Percentiles rank a stretch among this genome's conserved stretches.
Conservation (phyloP, 2,329 filamentous ascomycete genomes). For the Hymenoscyphus infarciens region DNA sequence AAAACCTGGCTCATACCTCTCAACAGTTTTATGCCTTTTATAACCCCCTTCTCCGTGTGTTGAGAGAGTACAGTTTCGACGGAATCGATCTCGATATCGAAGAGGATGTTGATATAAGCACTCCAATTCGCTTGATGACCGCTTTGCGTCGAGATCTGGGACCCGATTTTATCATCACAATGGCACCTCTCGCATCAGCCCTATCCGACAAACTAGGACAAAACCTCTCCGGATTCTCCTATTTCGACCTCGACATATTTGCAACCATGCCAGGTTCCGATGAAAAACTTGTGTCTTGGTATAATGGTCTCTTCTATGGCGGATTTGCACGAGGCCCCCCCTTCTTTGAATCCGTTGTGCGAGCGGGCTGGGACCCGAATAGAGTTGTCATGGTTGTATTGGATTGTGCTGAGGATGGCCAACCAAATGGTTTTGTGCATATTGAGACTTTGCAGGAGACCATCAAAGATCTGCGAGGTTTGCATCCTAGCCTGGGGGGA, state of each 20-base stretch:
- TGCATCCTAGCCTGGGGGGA: conserved; percentile 55
- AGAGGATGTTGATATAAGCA: conserved; percentile 65
- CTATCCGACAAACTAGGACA: conserved; percentile 52
- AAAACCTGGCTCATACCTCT: not conserved
- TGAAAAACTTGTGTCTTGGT: conserved; percentile 62
- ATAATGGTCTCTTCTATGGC: conserved; percentile 88
- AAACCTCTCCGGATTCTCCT: conserved; percentile 77
- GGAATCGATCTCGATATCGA: conserved; percentile 76
- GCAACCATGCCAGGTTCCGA: conserved; percentile 26
- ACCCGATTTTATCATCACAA: conserved; percentile 65
- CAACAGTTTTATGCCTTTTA: conserved; percentile 38
- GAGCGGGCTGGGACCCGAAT: conserved; percentile 64
- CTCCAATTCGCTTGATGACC: conserved; percentile 62
- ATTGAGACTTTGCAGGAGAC: conserved; percentile 52
- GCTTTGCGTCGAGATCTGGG: conserved; percentile 66
- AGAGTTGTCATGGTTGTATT: conserved; percentile 76
- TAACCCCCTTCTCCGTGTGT: conserved; percentile 9
- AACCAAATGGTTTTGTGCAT: conserved; percentile 56
- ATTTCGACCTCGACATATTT: conserved; percentile 62
- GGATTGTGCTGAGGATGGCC: conserved; percentile 67
- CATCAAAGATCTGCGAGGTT: conserved; percentile 51
- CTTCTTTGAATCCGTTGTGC: conserved; percentile 48
- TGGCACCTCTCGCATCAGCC: conserved; percentile 76
- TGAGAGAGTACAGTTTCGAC: conserved; percentile 50
- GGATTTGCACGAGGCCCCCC: conserved; percentile 49